These are phyloP conservation scores for Leishmania gerbilli DNA, from an alignment of 208 protist genomes.

Conservation along the genomic window DNA sequence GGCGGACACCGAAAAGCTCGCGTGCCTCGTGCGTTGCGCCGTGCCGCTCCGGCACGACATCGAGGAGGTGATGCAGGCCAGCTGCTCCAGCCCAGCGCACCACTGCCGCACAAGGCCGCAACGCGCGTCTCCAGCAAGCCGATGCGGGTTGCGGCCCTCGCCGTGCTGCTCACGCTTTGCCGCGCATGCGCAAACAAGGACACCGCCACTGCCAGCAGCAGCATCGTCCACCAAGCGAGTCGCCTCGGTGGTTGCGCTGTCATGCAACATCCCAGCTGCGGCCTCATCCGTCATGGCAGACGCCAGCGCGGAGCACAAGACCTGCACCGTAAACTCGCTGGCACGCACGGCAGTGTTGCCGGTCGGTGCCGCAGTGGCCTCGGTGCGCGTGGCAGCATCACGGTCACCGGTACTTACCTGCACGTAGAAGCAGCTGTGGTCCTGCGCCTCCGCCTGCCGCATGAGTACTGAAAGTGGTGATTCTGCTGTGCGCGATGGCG, in stretches of 20 bases:
- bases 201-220: not conserved
- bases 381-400: not conserved
- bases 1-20: not conserved
- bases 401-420: not conserved
- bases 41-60: not conserved
- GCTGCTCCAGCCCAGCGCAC: conserved; percentile 19
- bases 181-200: not conserved
- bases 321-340: not conserved
- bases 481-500: not conserved
- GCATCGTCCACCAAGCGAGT: not conserved
- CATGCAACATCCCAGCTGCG: not conserved
- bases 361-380: not conserved
- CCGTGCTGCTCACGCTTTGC: not conserved
- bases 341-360: not conserved
- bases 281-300: not conserved
- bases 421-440: conserved; percentile 9
- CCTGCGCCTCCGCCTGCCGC: conserved; percentile 2
- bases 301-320: conserved; percentile 4
- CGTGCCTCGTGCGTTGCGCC: not conserved
- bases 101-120: conserved; percentile 4
- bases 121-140: not conserved
- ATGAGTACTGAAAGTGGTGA: too few relatives aligned
- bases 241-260: not conserved
- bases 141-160: not conserved
- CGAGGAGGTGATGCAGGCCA: not conserved